Evolutionary conservation across 2,329 filamentous ascomycete species (phyloP), one percentile per base, ranked within the genome.

Genomic region (Trichoderma cornu-damae): DNA sequence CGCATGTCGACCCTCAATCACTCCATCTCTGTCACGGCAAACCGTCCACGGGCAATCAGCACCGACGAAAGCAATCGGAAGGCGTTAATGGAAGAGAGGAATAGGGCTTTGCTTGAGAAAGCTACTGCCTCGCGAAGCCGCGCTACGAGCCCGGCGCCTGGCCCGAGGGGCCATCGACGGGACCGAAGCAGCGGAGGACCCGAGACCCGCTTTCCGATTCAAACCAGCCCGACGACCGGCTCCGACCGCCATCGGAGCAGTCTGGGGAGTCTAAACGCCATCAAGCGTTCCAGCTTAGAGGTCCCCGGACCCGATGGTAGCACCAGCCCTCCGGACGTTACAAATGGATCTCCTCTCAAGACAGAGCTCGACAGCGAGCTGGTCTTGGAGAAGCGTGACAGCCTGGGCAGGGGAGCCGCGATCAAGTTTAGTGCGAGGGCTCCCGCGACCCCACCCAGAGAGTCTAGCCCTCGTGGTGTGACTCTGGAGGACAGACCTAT

Each of bases 21-120:
- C 65, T 81, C 82, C n/a, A 77, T 79, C 42, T 86, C 86, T 1
- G 69, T 79, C 28, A 69, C 67, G 43, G 75, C 73, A 61, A 81
- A 78, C 64, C 85, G 90, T 40, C 88, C 89, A 22, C 87, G 94
- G 47, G 92, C 92, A 28, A 89, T 96, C 67, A 95, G 90, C 70
- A 96, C 91, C 0, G 91, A 99, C 69, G 94, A 99, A 77, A 95
- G 90, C 74, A 95, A 95, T 72, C 88, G 94, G 60, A 90, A 91
- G 67, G 90, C 90, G 43, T 86, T 96, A 64, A 93, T 96, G 85
- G 93, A 97, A 73, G 94, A 96, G 70, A 86, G 94, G 52, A 89
- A 90, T 70, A 86, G 90, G 61, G 90, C 90, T 50, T 81, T 93
- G 61, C 84, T 94, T 46, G 83, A 84, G 63, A 85, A 85, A 68